phyloP scores from a whole-genome alignment of 202 grass and related monocot genomes.

The Zizania palustris region DNA sequence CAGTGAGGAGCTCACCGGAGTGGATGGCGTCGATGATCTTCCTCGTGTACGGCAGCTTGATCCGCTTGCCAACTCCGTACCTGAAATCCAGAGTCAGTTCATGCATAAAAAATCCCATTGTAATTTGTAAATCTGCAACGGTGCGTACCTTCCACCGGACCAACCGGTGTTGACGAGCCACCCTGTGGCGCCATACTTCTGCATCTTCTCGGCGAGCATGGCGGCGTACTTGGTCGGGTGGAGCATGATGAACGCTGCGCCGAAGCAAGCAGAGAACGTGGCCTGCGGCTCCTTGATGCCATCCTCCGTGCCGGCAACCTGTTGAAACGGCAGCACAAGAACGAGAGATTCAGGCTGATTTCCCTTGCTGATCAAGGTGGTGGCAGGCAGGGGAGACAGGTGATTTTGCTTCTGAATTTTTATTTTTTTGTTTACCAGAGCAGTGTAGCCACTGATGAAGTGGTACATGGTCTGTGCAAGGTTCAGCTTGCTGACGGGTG shows the following conservation, averaged over 20 bases:
- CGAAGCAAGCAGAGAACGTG: constrained; percentile 97
- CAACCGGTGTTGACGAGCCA: constrained; percentile 99
- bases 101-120: background rate
- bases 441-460: constrained; percentile 99
- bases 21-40: constrained; percentile 99
- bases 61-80: constrained; percentile 95
- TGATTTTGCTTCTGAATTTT: background rate
- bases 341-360: constrained; percentile 19
- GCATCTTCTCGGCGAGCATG: constrained; percentile 99
- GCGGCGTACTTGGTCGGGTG: constrained; percentile 97
- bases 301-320: constrained; percentile 96
- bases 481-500: constrained; percentile 96
- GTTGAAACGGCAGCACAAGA: background rate
- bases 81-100: constrained; percentile 40
- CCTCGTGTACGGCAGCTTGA: constrained; percentile 82
- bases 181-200: constrained; percentile 87
- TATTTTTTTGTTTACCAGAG: constrained; percentile 65
- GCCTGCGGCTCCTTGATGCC: constrained; percentile 97
- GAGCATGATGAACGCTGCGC: constrained; percentile 98
- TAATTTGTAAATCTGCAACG: background rate
- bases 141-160: constrained; percentile 83
- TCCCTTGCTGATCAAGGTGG: background rate
- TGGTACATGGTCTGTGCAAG: constrained; percentile 99
- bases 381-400: background rate
- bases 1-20: constrained; percentile 79